phyloP scores from a whole-genome alignment of 2,329 filamentous ascomycete species.

The Westerdykella sp. region DNA sequence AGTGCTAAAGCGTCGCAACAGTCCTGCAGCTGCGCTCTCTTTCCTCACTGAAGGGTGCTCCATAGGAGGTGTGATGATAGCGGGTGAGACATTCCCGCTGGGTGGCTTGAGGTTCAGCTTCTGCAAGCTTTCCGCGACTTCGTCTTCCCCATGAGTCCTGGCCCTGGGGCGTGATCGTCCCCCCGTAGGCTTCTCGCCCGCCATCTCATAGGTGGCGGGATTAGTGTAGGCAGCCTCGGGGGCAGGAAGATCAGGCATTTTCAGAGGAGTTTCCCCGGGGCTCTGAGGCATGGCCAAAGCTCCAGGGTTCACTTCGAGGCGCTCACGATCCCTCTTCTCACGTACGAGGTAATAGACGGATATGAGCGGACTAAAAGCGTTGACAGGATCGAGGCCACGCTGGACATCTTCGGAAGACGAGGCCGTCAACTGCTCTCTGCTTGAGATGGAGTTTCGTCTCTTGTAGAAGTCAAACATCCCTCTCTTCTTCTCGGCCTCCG shows the following conservation, averaged over 20 bases:
- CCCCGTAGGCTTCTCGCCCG: constrained; percentile 79
- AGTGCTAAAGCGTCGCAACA: constrained; percentile 87
- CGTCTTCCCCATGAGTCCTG: constrained; percentile 90
- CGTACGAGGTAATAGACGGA: constrained; percentile 95
- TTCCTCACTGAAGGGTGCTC: constrained; percentile 60
- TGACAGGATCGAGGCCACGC: constrained; percentile 77
- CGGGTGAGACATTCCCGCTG: constrained; percentile 42
- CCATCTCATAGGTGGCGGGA: constrained; percentile 74
- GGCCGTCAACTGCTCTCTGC: constrained; percentile 75
- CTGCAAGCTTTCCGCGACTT: constrained; percentile 68
- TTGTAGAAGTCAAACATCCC: constrained; percentile 98
- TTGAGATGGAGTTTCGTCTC: constrained; percentile 79
- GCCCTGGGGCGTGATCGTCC: constrained; percentile 78
- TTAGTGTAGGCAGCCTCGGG: constrained; percentile 90
- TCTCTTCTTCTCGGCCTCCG: constrained; percentile 68
- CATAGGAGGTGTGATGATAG: constrained; percentile 50
- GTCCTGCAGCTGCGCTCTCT: constrained; percentile 76
- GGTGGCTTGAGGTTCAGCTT: constrained; percentile 53
- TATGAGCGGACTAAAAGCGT: constrained; percentile 85
- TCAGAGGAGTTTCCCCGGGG: constrained; percentile 51
- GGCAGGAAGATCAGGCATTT: constrained; percentile 68
- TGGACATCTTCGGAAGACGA: constrained; percentile 83
- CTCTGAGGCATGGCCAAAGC: constrained; percentile 52
- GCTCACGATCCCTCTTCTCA: constrained; percentile 84
- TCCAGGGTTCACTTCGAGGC: constrained; percentile 53